These are phyloP conservation scores for Lagenidium giganteum DNA, from an alignment of 352 stramenopile genomes.

Conservation along the genomic window DNA sequence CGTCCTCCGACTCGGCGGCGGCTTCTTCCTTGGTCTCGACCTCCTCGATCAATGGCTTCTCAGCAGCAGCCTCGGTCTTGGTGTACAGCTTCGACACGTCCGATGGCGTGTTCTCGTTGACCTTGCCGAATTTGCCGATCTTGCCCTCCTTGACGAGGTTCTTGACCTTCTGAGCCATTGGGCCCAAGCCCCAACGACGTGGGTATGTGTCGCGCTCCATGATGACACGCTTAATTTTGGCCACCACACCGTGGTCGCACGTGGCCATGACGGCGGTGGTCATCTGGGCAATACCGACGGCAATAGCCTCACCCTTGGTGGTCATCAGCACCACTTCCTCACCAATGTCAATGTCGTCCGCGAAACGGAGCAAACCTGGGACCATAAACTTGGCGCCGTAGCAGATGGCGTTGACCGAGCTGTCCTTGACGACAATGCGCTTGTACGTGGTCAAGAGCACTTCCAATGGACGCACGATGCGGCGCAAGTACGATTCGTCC, in stretches of 20 bases:
- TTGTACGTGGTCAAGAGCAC: constrained; percentile 99
- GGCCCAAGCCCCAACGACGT: constrained; percentile 97
- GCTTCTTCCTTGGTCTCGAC: constrained; percentile 27
- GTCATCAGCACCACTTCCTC: constrained; percentile 99
- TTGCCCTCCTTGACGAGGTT: constrained; percentile 93
- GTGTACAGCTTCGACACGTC: constrained; percentile 76
- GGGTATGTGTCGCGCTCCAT: constrained; percentile 99
- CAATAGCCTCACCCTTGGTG: constrained; percentile 99
- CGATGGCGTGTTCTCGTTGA: constrained; percentile 80
- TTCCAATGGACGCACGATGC: constrained; percentile 98
- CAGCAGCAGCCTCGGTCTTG: constrained; percentile 31
- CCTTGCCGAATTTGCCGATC: constrained; percentile 88
- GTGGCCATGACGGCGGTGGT: constrained; percentile 99
- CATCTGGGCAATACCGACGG: constrained; percentile 99
- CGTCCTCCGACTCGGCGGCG: constrained; percentile 20
- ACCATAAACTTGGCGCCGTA: constrained; percentile 99
- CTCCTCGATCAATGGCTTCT: constrained; percentile 63
- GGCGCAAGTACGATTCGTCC: constrained; percentile 98
- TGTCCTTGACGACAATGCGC: constrained; percentile 99
- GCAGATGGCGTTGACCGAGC: constrained; percentile 99
- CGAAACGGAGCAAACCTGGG: constrained; percentile 97
- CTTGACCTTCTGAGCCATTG: constrained; percentile 99
- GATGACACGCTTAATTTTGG: constrained; percentile 99
- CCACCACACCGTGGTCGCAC: constrained; percentile 99
- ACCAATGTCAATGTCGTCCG: constrained; percentile 98